Percentiles rank a stretch among this genome's conserved stretches.
Evolutionary conservation across 2,329 filamentous ascomycete genomes (phyloP).

Genomic region (Hypoxylon sp.): DNA sequence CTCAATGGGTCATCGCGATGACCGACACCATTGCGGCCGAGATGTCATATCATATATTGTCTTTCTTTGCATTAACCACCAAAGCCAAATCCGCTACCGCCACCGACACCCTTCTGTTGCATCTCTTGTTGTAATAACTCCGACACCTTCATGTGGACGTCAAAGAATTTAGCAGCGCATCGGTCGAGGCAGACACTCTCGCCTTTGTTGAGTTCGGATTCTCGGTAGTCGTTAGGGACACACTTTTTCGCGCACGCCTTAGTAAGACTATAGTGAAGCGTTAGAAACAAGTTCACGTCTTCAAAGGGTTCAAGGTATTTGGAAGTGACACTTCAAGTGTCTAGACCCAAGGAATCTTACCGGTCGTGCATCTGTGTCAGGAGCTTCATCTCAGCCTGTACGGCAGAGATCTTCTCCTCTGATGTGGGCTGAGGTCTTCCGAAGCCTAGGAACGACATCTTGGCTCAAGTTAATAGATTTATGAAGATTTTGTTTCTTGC

Average conservation of each 20-base stretch:
- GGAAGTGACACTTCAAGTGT: neutral
- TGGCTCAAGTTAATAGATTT: conserved; percentile 47
- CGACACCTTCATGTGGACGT: conserved; percentile 97
- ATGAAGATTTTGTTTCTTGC: conserved; percentile 5
- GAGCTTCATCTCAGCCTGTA: conserved; percentile 98
- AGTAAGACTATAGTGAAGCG: conserved; percentile 72
- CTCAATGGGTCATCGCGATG: neutral
- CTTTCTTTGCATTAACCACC: conserved; percentile 52
- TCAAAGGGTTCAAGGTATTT: neutral
- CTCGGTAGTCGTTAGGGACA: conserved; percentile 91
- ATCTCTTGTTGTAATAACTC: conserved; percentile 96
- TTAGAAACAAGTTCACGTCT: conserved; percentile 32
- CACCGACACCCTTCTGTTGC: conserved; percentile 72
- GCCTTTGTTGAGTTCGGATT: conserved; percentile 98
- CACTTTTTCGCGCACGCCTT: conserved; percentile 95
- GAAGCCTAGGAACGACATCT: conserved; percentile 82
- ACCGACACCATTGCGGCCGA: neutral
- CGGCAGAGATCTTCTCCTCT: conserved; percentile 96
- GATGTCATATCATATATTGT: neutral
- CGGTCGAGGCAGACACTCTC: conserved; percentile 98
- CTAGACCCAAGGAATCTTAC: conserved; percentile 65
- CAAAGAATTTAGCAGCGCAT: conserved; percentile 98
- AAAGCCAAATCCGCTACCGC: conserved; percentile 65
- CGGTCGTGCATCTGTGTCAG: conserved; percentile 98
- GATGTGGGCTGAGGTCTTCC: conserved; percentile 87